Conservation (phyloP, 2,329 filamentous ascomycete species). For the Fusarium nanum region DNA sequence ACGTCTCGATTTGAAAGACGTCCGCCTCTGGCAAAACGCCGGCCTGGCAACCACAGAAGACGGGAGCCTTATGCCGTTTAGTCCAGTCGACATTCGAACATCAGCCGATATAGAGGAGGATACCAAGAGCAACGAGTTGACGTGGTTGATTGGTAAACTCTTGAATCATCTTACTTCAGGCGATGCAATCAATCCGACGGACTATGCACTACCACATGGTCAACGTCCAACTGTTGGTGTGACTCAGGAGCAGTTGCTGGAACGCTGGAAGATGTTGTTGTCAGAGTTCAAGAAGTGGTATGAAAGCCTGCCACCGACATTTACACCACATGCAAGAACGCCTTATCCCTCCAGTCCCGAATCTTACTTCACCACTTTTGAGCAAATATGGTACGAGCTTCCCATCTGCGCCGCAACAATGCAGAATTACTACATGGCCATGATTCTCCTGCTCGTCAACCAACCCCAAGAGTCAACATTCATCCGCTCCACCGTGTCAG, state of each 20-base stretch:
- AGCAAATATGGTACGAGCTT: constrained; percentile 71
- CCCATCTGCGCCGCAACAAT: constrained; percentile 74
- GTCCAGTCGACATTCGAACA: constrained; percentile 56
- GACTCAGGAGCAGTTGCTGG: constrained; percentile 34
- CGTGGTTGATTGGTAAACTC: constrained; percentile 74
- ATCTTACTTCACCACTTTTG: too few relatives aligned
- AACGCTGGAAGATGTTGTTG: constrained; percentile 35
- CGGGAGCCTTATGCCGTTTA: constrained; percentile 36
- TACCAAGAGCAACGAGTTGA: constrained; percentile 70
- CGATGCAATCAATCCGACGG: constrained; percentile 57
- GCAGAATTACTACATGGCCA: constrained; percentile 73
- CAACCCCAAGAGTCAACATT: constrained; percentile 42
- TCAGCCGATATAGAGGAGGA: constrained; percentile 69
- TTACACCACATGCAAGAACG: constrained; percentile 29
- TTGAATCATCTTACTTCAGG: constrained; percentile 72
- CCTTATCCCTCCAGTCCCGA: too few relatives aligned
- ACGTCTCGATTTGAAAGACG: constrained; percentile 66
- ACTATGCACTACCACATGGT: constrained; percentile 41
- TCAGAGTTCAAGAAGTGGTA: constrained; percentile 36
- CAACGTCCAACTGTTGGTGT: constrained; percentile 36
- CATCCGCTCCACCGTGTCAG: constrained; percentile 39
- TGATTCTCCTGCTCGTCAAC: constrained; percentile 70
- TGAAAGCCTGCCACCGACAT: constrained; percentile 31
- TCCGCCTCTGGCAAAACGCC: constrained; percentile 72
- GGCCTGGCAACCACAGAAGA: constrained; percentile 62